These are phyloP conservation scores for Abortiporus biennis DNA, from an alignment of 1,284 basidiomycete genomes.

Conservation along the genomic window DNA sequence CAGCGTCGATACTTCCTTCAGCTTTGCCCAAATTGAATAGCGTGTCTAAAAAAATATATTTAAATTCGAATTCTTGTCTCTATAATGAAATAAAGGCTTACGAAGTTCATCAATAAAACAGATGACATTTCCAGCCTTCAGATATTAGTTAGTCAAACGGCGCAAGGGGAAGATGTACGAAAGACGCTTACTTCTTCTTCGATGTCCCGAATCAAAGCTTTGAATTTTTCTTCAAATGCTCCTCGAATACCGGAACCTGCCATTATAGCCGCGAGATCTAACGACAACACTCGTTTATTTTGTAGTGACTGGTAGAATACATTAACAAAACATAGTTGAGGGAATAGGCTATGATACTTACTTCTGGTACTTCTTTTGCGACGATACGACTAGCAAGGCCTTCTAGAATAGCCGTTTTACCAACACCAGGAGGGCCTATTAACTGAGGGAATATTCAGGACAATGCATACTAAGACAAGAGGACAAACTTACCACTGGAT, in stretches of 20 bases:
- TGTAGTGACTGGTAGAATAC: slow-evolving; percentile 58
- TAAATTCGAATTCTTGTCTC: slow-evolving; percentile 8
- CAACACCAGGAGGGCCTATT: slow-evolving; percentile 79
- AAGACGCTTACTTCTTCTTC: slow-evolving; percentile 68
- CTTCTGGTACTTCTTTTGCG: slow-evolving; percentile 88
- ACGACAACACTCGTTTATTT: slow-evolving; percentile 73
- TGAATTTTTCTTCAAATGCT: slow-evolving; percentile 91
- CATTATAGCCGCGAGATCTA: slow-evolving; percentile 79
- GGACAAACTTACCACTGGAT: slow-evolving; percentile 63
- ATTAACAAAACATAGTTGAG: slow-evolving; percentile 4
- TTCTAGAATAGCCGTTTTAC: slow-evolving; percentile 92
- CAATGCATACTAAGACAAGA: neutral
- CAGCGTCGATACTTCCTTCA: slow-evolving; percentile 88
- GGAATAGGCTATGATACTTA: slow-evolving; percentile 22
- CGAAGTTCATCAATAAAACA: slow-evolving; percentile 93
- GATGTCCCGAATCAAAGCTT: slow-evolving; percentile 80
- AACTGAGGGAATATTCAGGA: slow-evolving; percentile 34
- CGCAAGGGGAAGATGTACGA: neutral
- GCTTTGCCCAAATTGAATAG: slow-evolving; percentile 86
- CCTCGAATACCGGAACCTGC: slow-evolving; percentile 87
- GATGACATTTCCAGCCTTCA: slow-evolving; percentile 64
- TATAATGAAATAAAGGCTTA: slow-evolving; percentile 27
- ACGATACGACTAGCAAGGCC: slow-evolving; percentile 87
- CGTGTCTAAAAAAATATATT: slow-evolving; percentile 40
- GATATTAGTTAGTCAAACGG: slow-evolving; percentile 2